Base-by-base conservation (phyloP, 2,329 filamentous ascomycete genomes). In the Colletotrichum tabaci region DNA sequence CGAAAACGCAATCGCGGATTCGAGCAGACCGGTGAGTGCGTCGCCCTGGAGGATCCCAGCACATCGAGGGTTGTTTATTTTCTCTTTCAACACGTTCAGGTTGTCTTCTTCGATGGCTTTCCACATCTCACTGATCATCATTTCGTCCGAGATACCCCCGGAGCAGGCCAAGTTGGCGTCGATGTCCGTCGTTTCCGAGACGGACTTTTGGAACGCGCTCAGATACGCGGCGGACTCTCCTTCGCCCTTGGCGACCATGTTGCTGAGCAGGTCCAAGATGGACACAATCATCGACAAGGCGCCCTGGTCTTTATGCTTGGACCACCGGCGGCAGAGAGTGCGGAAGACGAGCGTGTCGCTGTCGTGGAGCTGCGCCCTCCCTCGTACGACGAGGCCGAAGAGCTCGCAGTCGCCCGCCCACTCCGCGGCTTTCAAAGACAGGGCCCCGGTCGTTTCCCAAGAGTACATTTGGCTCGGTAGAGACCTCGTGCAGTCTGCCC, bases 151-250 rank as follows among this genome's bases (percentile, higher is more conserved):
- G 21, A 64, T 38, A 1, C 40, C 66, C n/a, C 30, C 21, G 4
- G 50, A 56, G 3, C 9, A 5, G 10, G 60, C 42, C 3, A 67
- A 18, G 9, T 35, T n/a, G 10, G 21, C 18, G 9, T 64, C 66
- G 12, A 67, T 42, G 2, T 67, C 66, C 0, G 50, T 26, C 0
- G 23, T 44, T 1, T 67, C 50, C 6, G 44, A 26, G 3, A 64
- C 21, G 7, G 16, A 60, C 30, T 23, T n/a, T n/a, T 56, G 58
- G 26, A 67, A 67, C 9, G 66, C 66, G 12, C 56, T 67, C 4
- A 67, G 26, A n/a, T 67, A 67, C 9, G 66, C 66, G 1, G 50
- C 21, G n/a, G 66, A 52, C 5, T 67, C 50, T 4, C 49, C 66
- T 15, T 56, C 30, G 21, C 10, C 35, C 16, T 44, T 12, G 2